Conservation (phyloP, 1,284 basidiomycete genomes). For the Boletus calvinii region DNA sequence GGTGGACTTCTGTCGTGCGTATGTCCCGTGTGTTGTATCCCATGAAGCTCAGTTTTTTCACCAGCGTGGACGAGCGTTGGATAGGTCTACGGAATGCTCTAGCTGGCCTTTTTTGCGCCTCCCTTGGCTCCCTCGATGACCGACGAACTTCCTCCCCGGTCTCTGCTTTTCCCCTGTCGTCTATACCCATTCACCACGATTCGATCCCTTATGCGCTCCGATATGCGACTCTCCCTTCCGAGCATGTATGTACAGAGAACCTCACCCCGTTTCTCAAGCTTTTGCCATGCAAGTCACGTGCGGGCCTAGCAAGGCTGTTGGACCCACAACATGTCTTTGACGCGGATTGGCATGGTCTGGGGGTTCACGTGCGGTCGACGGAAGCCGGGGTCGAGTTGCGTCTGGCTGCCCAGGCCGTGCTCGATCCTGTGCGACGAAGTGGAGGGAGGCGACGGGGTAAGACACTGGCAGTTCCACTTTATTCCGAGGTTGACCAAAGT, state of each 20-base stretch:
- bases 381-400: conserved; percentile 57
- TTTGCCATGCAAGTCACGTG: conserved; percentile 88
- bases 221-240: conserved; percentile 77
- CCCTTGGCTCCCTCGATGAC: conserved; percentile 75
- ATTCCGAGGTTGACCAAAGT: background rate
- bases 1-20: conserved; percentile 51
- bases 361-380: conserved; percentile 60
- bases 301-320: conserved; percentile 83
- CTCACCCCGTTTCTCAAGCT: conserved; percentile 94
- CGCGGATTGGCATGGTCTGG: conserved; percentile 86
- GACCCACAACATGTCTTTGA: conserved; percentile 87
- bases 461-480: background rate
- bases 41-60: background rate
- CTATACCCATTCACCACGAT: background rate
- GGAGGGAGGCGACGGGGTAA: conserved; percentile 56
- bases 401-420: conserved; percentile 80
- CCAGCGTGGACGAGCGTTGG: conserved; percentile 78
- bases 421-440: conserved; percentile 70
- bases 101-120: conserved; percentile 93
- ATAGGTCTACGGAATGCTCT: conserved; percentile 83
- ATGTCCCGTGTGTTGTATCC: background rate
- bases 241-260: conserved; percentile 95
- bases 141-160: conserved; percentile 67
- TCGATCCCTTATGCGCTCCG: conserved; percentile 49
- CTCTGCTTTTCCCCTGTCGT: conserved; percentile 45